Conservation (phyloP, 2,329 filamentous ascomycete species). For the Colletotrichum sp. region DNA sequence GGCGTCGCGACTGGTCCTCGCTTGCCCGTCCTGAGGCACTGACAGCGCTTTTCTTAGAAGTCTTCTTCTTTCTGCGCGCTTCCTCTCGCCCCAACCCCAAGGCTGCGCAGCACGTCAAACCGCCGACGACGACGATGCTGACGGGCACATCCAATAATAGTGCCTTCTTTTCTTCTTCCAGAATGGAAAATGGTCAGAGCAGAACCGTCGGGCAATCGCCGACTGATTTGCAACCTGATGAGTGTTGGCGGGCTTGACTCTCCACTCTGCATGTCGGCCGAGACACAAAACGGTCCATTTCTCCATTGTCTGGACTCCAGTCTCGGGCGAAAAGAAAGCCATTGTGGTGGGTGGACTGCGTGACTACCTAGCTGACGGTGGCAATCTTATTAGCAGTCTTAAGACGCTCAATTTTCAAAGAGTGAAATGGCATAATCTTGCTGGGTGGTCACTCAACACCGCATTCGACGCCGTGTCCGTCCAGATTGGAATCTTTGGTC, state of each 20-base stretch:
- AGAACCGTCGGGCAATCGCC: not conserved
- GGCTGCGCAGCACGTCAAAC: not conserved
- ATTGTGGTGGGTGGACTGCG: not conserved
- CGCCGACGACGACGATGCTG: not conserved
- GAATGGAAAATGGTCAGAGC: not conserved
- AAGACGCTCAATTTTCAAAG: not conserved
- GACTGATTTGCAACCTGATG: not conserved
- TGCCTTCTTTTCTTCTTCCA: not conserved
- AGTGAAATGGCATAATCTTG: not conserved
- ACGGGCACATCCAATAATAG: not conserved
- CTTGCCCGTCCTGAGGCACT: conserved; percentile 8
- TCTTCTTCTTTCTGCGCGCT: not conserved
- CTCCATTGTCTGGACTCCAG: not conserved
- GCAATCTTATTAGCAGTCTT: not conserved
- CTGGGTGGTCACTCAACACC: not conserved
- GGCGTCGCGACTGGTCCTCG: not conserved
- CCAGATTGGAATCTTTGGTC: not conserved
- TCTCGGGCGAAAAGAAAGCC: not conserved
- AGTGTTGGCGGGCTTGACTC: not conserved
- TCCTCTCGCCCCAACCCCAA: not conserved
- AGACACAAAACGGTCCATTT: conserved; percentile 13
- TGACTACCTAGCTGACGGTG: not conserved
- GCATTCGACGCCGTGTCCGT: not conserved
- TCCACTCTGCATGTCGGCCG: not conserved
- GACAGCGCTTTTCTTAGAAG: conserved; percentile 17